Conservation (phyloP, 2,329 filamentous ascomycete genomes). For the Fusarium longipes region DNA sequence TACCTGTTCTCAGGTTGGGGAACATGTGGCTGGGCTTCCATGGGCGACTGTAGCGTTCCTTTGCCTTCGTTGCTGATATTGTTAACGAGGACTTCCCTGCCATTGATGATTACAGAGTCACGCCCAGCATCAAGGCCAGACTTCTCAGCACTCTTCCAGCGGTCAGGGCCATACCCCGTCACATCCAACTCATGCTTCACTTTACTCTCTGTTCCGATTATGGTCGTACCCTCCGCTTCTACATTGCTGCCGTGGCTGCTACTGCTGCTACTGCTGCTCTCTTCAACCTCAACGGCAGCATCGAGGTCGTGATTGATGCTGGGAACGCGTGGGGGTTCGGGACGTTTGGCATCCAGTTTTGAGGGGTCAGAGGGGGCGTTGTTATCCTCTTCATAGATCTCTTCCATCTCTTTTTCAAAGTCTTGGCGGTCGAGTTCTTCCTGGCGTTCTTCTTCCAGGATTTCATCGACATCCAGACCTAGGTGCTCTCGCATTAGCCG, state of each 20-base stretch:
- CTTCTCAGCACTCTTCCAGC: slow-evolving; percentile 74
- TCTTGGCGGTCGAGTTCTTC: slow-evolving; percentile 71
- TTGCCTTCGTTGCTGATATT: slow-evolving; percentile 72
- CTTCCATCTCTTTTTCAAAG: slow-evolving; percentile 70
- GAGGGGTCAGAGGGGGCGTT: slow-evolving; percentile 39
- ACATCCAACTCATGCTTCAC: slow-evolving; percentile 77
- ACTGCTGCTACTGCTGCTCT: slow-evolving; percentile 25
- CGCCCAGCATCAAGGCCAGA: slow-evolving; percentile 71
- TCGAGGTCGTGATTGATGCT: slow-evolving; percentile 79
- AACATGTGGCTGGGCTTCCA: slow-evolving; percentile 48
- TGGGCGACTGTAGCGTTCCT: slow-evolving; percentile 62
- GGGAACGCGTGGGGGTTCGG: slow-evolving; percentile 42
- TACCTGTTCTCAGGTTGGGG: slow-evolving; percentile 48
- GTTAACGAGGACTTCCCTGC: slow-evolving; percentile 77
- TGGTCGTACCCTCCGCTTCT: slow-evolving; percentile 24
- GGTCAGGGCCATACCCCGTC: slow-evolving; percentile 80
- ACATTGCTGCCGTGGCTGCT: slow-evolving; percentile 2
- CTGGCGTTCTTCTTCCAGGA: slow-evolving; percentile 81
- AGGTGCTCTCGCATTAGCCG: slow-evolving; percentile 97
- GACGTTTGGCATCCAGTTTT: slow-evolving; percentile 51
- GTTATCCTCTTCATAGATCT: slow-evolving; percentile 67
- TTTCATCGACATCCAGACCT: slow-evolving; percentile 92
- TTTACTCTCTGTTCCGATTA: slow-evolving; percentile 65
- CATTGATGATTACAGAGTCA: slow-evolving; percentile 75
- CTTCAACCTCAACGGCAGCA: slow-evolving; percentile 53